Base-by-base conservation (phyloP, 805 yeast species). In the Komagataella pseudopastoris region DNA sequence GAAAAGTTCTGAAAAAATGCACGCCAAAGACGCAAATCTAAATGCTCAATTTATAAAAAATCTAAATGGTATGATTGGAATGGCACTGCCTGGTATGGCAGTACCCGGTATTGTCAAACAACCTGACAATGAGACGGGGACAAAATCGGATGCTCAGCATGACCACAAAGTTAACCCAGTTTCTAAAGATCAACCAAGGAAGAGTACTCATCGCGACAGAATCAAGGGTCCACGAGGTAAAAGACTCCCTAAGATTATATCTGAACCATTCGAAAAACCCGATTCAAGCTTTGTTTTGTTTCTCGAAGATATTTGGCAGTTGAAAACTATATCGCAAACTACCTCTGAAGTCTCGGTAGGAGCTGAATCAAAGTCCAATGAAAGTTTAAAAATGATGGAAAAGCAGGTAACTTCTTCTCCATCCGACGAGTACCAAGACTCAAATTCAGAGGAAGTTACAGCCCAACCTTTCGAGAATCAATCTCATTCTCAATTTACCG, bases 201-300 rank as follows among this genome's bases (percentile, higher is more conserved):
- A 63, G 77, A 60, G 69, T 67, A 49, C 69, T 78, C 30, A 74
- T 91, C 59, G 83, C 81, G n/a, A 14, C n/a, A 30, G 39, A 30
- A 30, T 30, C 0, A 81, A 69, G 56, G 93, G 91, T 0, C 95
- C 95, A 47, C 72, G 78, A 55, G 90, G 90, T 0, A 76, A 87
- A 54, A 80, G 78, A 58, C 65, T 84, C 51, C 93, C 93, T 0
- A 74, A 71, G 52, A 64, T 71, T n/a, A 76, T 81, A 10, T 70
- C 72, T 48, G 71, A 72, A 3, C 67, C 74, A 0, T 64, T 69
- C 1, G 61, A 30, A 8, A 30, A 30, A 30, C 39, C 39, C 8
- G 14, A 30, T 2, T 30, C 39, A 10, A 10, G 39, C 39, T 30
- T 30, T 30, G 39, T 10, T 10, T 30, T 30, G 39, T 30, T 30